Evolutionary conservation across 202 grass and related monocot genomes (phyloP).

Genomic region (Musa balbisiana): DNA sequence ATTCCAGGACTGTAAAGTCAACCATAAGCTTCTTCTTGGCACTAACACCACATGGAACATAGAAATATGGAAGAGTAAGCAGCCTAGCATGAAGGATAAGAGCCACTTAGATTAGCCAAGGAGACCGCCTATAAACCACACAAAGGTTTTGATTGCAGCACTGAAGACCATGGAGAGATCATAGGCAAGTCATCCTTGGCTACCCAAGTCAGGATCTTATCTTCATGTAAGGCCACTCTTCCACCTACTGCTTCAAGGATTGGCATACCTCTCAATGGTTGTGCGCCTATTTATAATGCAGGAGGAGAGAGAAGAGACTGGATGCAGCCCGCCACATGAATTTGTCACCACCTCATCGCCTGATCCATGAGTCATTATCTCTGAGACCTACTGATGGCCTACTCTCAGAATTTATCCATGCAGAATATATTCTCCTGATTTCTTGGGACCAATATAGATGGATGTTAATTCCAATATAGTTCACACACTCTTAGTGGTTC

Average conservation of each 20-base stretch:
- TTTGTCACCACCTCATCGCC: no score
- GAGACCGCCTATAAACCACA: conserved; percentile 2
- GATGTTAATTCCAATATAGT: not conserved
- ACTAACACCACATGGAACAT: no score
- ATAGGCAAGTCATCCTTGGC: conserved; percentile 11
- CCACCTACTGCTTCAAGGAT: not conserved
- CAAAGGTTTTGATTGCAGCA: not conserved
- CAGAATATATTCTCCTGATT: conserved; percentile 1
- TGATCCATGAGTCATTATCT: not conserved
- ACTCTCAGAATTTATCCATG: not conserved
- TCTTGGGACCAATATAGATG: not conserved
- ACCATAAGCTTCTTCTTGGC: no score
- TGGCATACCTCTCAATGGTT: not conserved
- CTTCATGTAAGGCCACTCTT: conserved; percentile 1
- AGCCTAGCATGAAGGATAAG: not conserved
- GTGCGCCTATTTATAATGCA: not conserved
- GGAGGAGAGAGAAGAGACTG: not conserved
- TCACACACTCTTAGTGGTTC: not conserved
- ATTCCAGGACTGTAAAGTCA: no score
- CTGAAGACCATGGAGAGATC: not conserved
- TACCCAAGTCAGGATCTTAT: conserved; percentile 1
- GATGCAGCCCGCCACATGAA: no score
- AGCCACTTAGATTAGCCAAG: not conserved
- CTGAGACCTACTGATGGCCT: no score
- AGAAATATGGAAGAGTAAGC: not conserved